A percentile compares a stretch with the other conserved stretches of the same genome.
These are phyloP conservation scores for Bisporella sp. DNA, from an alignment of 2,329 filamentous ascomycete genomes.

Conservation along the genomic window DNA sequence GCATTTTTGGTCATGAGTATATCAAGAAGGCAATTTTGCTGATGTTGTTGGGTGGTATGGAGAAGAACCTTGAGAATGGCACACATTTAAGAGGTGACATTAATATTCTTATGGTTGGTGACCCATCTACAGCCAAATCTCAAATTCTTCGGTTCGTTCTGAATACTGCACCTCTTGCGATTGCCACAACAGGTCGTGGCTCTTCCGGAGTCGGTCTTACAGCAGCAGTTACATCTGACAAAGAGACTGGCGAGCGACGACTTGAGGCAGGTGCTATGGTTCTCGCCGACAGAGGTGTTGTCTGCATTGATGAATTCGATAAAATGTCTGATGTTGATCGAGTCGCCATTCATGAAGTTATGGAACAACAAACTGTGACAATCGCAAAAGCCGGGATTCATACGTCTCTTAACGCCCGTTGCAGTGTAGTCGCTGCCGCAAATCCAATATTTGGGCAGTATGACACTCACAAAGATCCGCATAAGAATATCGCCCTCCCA, in stretches of 20 bases:
- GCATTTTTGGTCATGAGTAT: constrained; percentile 93
- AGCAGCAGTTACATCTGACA: constrained; percentile 91
- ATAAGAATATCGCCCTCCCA: constrained; percentile 95
- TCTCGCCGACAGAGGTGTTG: constrained; percentile 89
- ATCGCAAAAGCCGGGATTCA: constrained; percentile 99
- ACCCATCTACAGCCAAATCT: constrained; percentile 98
- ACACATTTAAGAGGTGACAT: constrained; percentile 98
- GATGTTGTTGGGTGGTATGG: constrained; percentile 91
- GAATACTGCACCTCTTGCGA: constrained; percentile 92
- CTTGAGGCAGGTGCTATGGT: constrained; percentile 99
- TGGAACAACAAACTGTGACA: constrained; percentile 99
- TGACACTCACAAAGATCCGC: constrained; percentile 95
- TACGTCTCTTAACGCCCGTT: constrained; percentile 92
- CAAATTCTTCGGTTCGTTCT: constrained; percentile 93
- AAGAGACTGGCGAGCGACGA: constrained; percentile 91
- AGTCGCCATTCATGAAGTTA: constrained; percentile 99
- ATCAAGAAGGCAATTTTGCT: constrained; percentile 97
- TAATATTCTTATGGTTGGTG: constrained; percentile 98
- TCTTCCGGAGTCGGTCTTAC: constrained; percentile 98
- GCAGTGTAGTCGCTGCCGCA: constrained; percentile 91
- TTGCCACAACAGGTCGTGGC: constrained; percentile 92
- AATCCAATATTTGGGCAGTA: constrained; percentile 99
- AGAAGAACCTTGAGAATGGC: constrained; percentile 97
- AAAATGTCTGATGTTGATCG: constrained; percentile 99
- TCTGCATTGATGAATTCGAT: constrained; percentile 99